These are phyloP conservation scores for Arthrinium phaeospermum DNA, from an alignment of 2,329 filamentous ascomycete genomes.

Conservation along the genomic window DNA sequence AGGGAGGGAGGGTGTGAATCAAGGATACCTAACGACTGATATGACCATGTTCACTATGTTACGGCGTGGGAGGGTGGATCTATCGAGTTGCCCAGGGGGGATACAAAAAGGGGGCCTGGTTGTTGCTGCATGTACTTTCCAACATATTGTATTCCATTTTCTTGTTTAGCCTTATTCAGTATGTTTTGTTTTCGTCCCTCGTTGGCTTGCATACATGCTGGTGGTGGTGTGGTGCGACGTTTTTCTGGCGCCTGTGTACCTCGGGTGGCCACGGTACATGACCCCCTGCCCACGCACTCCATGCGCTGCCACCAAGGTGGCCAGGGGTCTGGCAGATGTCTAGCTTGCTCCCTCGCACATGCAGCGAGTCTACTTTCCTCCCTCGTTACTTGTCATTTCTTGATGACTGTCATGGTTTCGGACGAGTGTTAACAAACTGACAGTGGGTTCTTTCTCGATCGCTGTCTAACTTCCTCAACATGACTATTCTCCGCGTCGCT, in stretches of 20 bases:
- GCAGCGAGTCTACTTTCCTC: no score
- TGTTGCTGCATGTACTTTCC: background rate
- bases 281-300: background rate
- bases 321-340: background rate
- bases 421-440: no score
- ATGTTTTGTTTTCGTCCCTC: background rate
- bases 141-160: background rate
- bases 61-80: background rate
- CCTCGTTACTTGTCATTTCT: no score
- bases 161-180: slow-evolving; percentile 1
- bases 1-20: background rate
- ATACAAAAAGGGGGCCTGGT: background rate
- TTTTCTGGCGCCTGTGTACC: background rate
- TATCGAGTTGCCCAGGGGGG: background rate
- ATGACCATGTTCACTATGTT: background rate
- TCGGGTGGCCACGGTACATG: background rate
- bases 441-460: background rate
- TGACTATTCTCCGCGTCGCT: no score
- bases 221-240: background rate
- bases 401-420: no score
- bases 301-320: background rate
- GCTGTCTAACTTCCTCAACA: no score
- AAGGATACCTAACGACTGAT: background rate
- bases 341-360: background rate
- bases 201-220: background rate